Evolutionary conservation across 2,329 filamentous ascomycete genomes (phyloP).

Genomic region (Boeremia exigua): DNA sequence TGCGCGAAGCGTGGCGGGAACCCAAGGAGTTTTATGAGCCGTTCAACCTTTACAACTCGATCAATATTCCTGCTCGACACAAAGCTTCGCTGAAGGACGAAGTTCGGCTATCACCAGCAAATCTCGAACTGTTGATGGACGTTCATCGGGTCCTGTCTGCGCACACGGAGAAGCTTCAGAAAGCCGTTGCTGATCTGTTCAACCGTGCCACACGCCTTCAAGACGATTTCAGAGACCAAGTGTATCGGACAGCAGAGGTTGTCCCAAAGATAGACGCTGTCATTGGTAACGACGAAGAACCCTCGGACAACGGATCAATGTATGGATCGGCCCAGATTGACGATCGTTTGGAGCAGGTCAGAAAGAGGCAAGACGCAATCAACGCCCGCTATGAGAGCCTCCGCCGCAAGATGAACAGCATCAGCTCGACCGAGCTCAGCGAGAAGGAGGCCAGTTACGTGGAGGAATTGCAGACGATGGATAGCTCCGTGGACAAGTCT

Average conservation of each 20-base stretch:
- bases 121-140: constrained; percentile 73
- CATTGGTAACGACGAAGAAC: constrained; percentile 61
- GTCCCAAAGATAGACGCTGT: constrained; percentile 71
- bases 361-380: constrained; percentile 63
- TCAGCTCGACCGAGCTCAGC: constrained; percentile 63
- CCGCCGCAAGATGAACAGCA: constrained; percentile 54
- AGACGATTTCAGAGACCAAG: constrained; percentile 70
- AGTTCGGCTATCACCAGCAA: constrained; percentile 72
- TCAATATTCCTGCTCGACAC: constrained; percentile 66
- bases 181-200: constrained; percentile 76
- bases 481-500: constrained; percentile 45
- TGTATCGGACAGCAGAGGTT: constrained; percentile 69
- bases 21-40: constrained; percentile 65
- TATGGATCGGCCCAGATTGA: constrained; percentile 63
- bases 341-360: constrained; percentile 62
- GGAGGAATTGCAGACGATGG: constrained; percentile 59
- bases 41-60: constrained; percentile 62
- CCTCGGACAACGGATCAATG: constrained; percentile 51
- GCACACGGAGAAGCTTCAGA: constrained; percentile 72
- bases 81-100: constrained; percentile 69
- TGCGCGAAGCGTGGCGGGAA: constrained; percentile 71
- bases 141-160: constrained; percentile 73
- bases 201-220: constrained; percentile 72
- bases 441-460: constrained; percentile 68
- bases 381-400: constrained; percentile 66